Evolutionary conservation across 2,329 filamentous ascomycete species (phyloP).

Genomic region (Fusarium sp.): DNA sequence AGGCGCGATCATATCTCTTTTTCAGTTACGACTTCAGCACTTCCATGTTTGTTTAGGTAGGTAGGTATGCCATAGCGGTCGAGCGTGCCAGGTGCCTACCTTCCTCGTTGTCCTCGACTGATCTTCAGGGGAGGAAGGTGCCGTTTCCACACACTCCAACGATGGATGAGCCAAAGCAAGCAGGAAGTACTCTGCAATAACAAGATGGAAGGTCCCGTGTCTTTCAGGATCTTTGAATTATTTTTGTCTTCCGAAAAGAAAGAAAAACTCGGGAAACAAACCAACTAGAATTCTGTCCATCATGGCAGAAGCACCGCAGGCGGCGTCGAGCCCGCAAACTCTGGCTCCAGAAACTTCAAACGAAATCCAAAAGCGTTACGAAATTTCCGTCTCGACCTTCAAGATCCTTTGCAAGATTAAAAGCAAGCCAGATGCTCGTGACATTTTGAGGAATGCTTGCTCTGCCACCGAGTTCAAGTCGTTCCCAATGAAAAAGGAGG

Average conservation of each 20-base stretch:
- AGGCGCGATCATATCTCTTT: not conserved
- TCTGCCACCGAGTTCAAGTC: slow-evolving; percentile 50
- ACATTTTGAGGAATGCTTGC: slow-evolving; percentile 51
- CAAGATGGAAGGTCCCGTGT: not conserved
- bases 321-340: not conserved
- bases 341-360: slow-evolving; percentile 13
- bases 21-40: not conserved
- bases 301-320: not conserved
- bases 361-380: slow-evolving; percentile 49
- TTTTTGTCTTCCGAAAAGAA: no score
- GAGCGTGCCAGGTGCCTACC: not conserved
- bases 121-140: not conserved
- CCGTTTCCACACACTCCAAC: not conserved
- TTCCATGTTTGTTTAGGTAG: no score
- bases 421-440: slow-evolving; percentile 41
- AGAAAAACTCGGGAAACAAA: not conserved
- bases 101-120: not conserved
- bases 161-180: not conserved
- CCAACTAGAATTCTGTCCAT: not conserved
- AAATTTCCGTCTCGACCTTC: slow-evolving; percentile 46
- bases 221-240: no score
- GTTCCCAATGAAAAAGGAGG: slow-evolving; percentile 48
- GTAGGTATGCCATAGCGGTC: not conserved
- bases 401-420: slow-evolving; percentile 43
- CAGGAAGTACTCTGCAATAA: not conserved